Conservation (phyloP, 768 basidiomycete species). For the Mycena kentingensis region DNA sequence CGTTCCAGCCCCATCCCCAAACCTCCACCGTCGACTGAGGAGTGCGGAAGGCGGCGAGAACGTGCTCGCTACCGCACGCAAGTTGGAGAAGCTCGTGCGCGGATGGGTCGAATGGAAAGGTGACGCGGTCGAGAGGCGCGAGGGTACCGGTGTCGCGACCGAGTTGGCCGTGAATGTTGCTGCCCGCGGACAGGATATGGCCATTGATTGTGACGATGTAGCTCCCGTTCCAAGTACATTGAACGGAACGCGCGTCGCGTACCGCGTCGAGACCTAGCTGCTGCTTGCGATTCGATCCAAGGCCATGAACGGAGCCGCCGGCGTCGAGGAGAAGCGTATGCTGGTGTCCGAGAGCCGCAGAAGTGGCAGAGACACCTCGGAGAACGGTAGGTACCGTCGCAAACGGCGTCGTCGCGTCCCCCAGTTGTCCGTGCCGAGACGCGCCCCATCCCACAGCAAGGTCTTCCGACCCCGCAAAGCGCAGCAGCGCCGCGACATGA, state of each 20-base stretch:
- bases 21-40: conserved; percentile 40
- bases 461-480: conserved; percentile 43
- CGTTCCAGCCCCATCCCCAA: conserved; percentile 98
- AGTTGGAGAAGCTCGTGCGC: conserved; percentile 38
- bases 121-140: conserved; percentile 24
- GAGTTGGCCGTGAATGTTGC: conserved; percentile 68
- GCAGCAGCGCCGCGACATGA: conserved; percentile 59
- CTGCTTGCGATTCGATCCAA: conserved; percentile 75
- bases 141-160: conserved; percentile 48
- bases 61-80: conserved; percentile 86
- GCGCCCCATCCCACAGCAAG: conserved; percentile 79
- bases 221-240: conserved; percentile 83
- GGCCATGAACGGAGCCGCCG: conserved; percentile 48
- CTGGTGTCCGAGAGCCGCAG: conserved; percentile 43
- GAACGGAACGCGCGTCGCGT: conserved; percentile 37
- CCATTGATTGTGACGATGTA: conserved; percentile 43
- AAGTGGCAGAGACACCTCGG: conserved; percentile 34
- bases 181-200: conserved; percentile 48
- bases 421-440: conserved; percentile 84
- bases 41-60: conserved; percentile 47
- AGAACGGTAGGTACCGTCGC: conserved; percentile 41
- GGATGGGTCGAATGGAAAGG: conserved; percentile 18
- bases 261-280: conserved; percentile 51
- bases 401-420: conserved; percentile 35
- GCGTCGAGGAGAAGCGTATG: conserved; percentile 57